Evolutionary conservation across 371 early-diverging fungal genomes (phyloP).

Genomic region (Mucor racemosus): DNA sequence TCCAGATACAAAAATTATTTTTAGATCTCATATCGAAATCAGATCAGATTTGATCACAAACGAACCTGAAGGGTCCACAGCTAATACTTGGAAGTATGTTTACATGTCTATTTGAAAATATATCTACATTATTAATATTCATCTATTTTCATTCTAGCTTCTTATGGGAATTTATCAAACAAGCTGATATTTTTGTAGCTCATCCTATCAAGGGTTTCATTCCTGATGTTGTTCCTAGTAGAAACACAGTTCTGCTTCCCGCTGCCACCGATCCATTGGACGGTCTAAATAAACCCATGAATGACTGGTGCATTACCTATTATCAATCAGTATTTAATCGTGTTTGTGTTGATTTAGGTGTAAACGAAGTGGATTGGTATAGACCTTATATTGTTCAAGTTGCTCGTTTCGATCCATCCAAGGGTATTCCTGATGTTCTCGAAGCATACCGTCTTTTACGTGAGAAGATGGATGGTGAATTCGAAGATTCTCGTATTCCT

Average conservation of each 20-base stretch:
- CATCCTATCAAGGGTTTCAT: conserved; percentile 81
- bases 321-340: conserved; percentile 82
- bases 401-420: conserved; percentile 92
- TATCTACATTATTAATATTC: no score
- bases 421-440: conserved; percentile 85
- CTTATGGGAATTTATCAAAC: conserved; percentile 74
- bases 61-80: conserved; percentile 60
- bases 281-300: conserved; percentile 75
- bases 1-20: conserved; percentile 74
- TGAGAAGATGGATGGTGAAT: conserved; percentile 47
- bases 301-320: conserved; percentile 55
- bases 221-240: conserved; percentile 69
- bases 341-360: conserved; percentile 73
- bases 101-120: not conserved
- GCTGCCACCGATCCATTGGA: conserved; percentile 80
- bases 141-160: conserved; percentile 42
- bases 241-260: conserved; percentile 72
- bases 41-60: conserved; percentile 72
- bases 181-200: conserved; percentile 78
- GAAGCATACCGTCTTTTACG: conserved; percentile 74
- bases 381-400: conserved; percentile 86
- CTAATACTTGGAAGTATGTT: conserved; percentile 65
- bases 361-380: conserved; percentile 60
- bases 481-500: conserved; percentile 53
- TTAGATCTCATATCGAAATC: conserved; percentile 88